Conservation (phyloP, 1,284 basidiomycete species). For the Chiua sp. region DNA sequence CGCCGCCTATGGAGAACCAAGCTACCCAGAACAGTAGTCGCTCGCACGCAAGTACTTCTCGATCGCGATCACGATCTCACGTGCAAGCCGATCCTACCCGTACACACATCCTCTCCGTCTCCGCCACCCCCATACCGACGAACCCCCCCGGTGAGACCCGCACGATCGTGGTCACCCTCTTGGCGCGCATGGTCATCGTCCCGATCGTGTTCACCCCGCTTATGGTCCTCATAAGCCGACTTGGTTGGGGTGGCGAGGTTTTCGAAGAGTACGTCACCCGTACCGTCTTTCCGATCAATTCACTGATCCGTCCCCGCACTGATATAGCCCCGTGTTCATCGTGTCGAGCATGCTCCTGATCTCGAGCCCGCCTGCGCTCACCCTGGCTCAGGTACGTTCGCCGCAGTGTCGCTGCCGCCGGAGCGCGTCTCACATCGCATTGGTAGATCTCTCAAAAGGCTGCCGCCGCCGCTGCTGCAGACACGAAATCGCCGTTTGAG, state of each 20-base stretch:
- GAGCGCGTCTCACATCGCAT: no score
- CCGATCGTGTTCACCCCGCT: constrained; percentile 80
- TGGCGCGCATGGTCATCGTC: constrained; percentile 86
- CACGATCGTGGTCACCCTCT: constrained; percentile 81
- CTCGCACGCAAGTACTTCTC: not conserved
- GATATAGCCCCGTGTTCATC: constrained; percentile 80
- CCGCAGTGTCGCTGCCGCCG: no score
- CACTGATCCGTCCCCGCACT: constrained; percentile 6
- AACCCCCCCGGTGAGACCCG: constrained; percentile 71
- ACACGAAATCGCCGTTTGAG: constrained; percentile 62
- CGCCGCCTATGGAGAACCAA: constrained; percentile 8
- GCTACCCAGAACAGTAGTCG: not conserved
- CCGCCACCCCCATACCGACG: not conserved
- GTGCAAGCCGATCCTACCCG: not conserved
- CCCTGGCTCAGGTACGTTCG: constrained; percentile 71
- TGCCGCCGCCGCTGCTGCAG: not conserved
- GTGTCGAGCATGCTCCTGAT: constrained; percentile 79
- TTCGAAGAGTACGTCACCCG: constrained; percentile 68
- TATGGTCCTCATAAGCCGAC: constrained; percentile 64
- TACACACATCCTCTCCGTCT: not conserved
- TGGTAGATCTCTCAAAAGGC: constrained; percentile 26
- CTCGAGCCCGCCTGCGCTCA: constrained; percentile 82
- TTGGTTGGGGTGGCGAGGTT: constrained; percentile 45
- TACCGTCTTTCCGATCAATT: constrained; percentile 38
- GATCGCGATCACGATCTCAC: constrained; percentile 2